These are phyloP conservation scores for Xylaria bambusicola DNA, from an alignment of 495 filamentous ascomycete genomes.

Conservation along the genomic window DNA sequence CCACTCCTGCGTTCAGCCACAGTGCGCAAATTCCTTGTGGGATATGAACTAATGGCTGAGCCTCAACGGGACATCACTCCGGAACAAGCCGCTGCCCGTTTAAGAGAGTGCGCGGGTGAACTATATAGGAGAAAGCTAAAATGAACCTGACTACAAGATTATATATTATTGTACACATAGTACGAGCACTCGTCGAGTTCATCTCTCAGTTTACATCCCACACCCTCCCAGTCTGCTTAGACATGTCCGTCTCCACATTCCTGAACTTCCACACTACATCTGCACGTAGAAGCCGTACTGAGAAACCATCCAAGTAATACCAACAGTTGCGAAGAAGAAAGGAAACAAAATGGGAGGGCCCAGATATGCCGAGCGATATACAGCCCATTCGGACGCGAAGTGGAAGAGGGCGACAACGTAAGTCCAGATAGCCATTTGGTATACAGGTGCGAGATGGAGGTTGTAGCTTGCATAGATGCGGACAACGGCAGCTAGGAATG, in stretches of 20 bases:
- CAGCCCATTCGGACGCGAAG: slow-evolving; percentile 78
- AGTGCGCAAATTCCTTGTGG: slow-evolving; percentile 93
- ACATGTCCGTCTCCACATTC: background rate
- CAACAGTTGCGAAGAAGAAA: slow-evolving; percentile 68
- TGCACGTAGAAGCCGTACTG: slow-evolving; percentile 68
- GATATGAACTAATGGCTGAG: slow-evolving; percentile 94
- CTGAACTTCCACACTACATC: slow-evolving; percentile 13
- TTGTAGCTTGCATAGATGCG: slow-evolving; percentile 86
- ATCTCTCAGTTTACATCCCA: too few species aligned
- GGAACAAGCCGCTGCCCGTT: slow-evolving; percentile 82
- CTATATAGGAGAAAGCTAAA: slow-evolving; percentile 75
- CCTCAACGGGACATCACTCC: slow-evolving; percentile 97
- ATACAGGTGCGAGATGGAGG: slow-evolving; percentile 67
- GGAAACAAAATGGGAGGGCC: slow-evolving; percentile 71
- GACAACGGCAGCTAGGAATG: slow-evolving; percentile 71
- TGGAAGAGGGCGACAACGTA: slow-evolving; percentile 78
- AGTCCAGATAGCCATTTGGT: slow-evolving; percentile 77
- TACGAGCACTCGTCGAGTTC: too few species aligned
- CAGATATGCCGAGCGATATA: slow-evolving; percentile 71
- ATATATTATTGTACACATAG: background rate
- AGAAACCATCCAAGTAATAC: slow-evolving; percentile 77
- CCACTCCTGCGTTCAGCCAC: slow-evolving; percentile 89
- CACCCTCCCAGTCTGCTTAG: too few species aligned
- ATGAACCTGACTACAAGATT: slow-evolving; percentile 9
- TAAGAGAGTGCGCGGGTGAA: slow-evolving; percentile 74